Percentiles rank a stretch among this genome's conserved stretches.
These are phyloP conservation scores for Camellia japonica DNA, from an alignment of 148 eudicot genomes.

Conservation along the genomic window DNA sequence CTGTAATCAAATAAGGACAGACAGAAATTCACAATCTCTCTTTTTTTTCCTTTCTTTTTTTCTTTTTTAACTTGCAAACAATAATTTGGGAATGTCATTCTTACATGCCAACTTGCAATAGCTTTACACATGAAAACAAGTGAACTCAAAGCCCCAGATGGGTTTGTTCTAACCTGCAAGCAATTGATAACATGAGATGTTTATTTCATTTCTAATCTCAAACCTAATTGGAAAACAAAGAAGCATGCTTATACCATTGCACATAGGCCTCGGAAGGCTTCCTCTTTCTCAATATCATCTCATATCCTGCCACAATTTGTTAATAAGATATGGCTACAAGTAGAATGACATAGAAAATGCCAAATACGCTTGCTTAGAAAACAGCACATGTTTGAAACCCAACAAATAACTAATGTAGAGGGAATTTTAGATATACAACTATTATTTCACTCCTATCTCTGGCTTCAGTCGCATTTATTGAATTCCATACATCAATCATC, in stretches of 20 bases:
- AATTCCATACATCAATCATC: too few species aligned
- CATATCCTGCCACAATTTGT: conserved; percentile 70
- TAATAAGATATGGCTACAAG: conserved; percentile 13
- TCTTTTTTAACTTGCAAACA: not conserved
- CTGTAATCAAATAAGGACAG: conserved; percentile 37
- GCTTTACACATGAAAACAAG: conserved; percentile 84
- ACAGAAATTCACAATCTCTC: not conserved
- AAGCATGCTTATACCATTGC: conserved; percentile 62
- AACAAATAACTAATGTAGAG: too few species aligned
- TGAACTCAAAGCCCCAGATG: conserved; percentile 77
- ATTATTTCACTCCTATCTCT: too few species aligned
- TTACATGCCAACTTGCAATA: conserved; percentile 98
- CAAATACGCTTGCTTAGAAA: not conserved
- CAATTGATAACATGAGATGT: conserved; percentile 4
- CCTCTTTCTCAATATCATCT: conserved; percentile 95
- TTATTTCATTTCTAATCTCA: conserved; percentile 10
- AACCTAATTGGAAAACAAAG: not conserved
- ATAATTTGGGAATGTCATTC: conserved; percentile 9
- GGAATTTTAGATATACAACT: too few species aligned
- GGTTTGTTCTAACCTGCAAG: conserved; percentile 87
- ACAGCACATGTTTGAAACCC: not conserved
- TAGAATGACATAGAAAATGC: not conserved
- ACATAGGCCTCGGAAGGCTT: conserved; percentile 97
- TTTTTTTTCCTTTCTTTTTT: not conserved
- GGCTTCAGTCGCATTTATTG: too few species aligned